Percentiles rank a stretch among this genome's conserved stretches.
These are phyloP conservation scores for Canavalia ensiformis DNA, from an alignment of 306 rosid species.

Conservation along the genomic window DNA sequence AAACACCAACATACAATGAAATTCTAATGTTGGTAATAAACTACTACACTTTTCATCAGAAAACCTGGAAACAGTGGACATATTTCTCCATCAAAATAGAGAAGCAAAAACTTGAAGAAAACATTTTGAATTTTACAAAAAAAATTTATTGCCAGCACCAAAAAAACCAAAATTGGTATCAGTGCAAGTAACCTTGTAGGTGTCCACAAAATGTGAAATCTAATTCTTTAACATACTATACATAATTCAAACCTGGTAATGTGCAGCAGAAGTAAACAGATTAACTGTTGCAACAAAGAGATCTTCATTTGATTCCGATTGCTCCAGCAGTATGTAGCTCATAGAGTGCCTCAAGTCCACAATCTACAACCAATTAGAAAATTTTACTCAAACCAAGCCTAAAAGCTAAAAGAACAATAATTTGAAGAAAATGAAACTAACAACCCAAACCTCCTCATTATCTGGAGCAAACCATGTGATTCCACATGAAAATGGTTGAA, in stretches of 20 bases:
- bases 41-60: not conserved
- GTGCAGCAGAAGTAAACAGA: slow-evolving; percentile 81
- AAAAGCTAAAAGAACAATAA: slow-evolving; percentile 22
- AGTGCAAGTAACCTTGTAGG: slow-evolving; percentile 33
- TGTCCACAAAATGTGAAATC: not conserved
- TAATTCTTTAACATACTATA: slow-evolving; percentile 29
- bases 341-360: slow-evolving; percentile 68
- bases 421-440: slow-evolving; percentile 41
- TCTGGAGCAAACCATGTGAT: slow-evolving; percentile 72
- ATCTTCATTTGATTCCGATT: slow-evolving; percentile 72
- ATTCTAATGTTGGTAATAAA: not conserved
- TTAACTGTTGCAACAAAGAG: slow-evolving; percentile 79
- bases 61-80: not conserved
- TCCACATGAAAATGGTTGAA: slow-evolving; percentile 70
- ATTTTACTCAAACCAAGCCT: slow-evolving; percentile 33
- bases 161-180: slow-evolving; percentile 13
- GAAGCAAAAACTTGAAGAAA: slow-evolving; percentile 9
- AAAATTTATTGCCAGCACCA: not conserved
- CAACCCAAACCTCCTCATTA: slow-evolving; percentile 73
- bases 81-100: slow-evolving; percentile 1
- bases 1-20: not conserved
- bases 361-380: slow-evolving; percentile 60
- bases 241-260: slow-evolving; percentile 71
- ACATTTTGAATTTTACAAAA: slow-evolving; percentile 1
- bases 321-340: slow-evolving; percentile 70